These are phyloP conservation scores for Lycium barbarum DNA, from an alignment of 257 asterid species.

Conservation along the genomic window DNA sequence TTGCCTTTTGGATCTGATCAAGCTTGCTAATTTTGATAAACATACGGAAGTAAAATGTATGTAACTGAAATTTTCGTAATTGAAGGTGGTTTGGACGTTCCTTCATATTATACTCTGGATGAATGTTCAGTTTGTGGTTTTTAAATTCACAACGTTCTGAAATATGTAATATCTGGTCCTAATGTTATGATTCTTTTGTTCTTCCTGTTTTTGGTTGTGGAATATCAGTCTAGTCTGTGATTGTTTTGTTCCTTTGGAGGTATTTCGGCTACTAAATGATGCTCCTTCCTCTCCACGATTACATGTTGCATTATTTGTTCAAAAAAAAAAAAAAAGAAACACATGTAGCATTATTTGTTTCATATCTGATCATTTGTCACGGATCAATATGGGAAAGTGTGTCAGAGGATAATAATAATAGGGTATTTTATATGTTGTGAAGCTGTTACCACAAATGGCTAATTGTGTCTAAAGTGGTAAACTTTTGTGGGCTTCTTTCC, in stretches of 20 bases:
- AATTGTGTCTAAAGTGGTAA: background rate
- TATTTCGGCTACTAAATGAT: background rate
- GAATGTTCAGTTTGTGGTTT: background rate
- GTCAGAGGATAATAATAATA: background rate
- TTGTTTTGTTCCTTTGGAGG: background rate
- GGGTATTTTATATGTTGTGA: background rate
- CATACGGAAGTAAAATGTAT: no score
- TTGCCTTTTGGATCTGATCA: background rate
- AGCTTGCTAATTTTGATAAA: background rate
- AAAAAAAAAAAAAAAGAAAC: no score
- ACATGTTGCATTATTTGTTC: no score
- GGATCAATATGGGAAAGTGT: background rate
- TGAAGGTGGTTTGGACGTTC: background rate
- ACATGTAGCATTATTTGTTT: background rate
- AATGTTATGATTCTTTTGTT: background rate
- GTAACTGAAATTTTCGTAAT: background rate
- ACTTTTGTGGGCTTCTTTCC: background rate
- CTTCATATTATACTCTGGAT: background rate
- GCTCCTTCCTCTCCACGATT: background rate
- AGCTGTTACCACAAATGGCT: background rate
- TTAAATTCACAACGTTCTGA: background rate
- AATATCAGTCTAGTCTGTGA: background rate
- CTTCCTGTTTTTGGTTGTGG: no score
- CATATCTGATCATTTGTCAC: background rate
- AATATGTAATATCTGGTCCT: background rate